These are phyloP conservation scores for Hypoxylon fuscum DNA, from an alignment of 495 filamentous ascomycete genomes.

Conservation along the genomic window DNA sequence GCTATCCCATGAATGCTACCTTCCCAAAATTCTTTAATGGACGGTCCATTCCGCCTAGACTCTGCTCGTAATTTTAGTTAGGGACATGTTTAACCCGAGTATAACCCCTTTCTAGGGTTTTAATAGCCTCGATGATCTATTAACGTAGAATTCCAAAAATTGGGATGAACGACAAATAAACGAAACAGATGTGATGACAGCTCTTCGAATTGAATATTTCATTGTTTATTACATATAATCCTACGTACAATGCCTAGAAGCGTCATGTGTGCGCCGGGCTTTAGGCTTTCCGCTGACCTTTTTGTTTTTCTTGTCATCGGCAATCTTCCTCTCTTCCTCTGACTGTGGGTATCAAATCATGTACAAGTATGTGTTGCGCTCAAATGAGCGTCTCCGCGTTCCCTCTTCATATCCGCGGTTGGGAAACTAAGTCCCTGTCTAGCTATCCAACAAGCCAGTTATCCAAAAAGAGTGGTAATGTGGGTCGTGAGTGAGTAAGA, in stretches of 20 bases:
- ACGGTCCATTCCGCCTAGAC: too few species aligned
- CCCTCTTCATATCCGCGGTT: neutral
- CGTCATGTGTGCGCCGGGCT: constrained; percentile 4
- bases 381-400: neutral
- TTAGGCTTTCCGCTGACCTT: constrained; percentile 15
- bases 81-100: too few species aligned
- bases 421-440: neutral
- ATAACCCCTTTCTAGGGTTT: neutral
- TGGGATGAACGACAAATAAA: too few species aligned
- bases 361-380: constrained; percentile 7
- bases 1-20: too few species aligned
- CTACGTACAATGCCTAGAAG: constrained; percentile 32
- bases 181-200: constrained; percentile 8
- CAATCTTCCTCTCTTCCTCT: too few species aligned
- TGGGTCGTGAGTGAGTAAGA: neutral
- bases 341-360: constrained; percentile 34
- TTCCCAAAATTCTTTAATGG: too few species aligned
- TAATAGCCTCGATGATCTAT: too few species aligned
- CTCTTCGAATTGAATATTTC: constrained; percentile 34
- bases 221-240: constrained; percentile 34
- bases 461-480: neutral
- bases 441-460: constrained; percentile 11
- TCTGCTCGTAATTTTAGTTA: too few species aligned
- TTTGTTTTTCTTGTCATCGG: constrained; percentile 1
- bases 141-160: too few species aligned